Evolutionary conservation across 257 asterid species (phyloP).

Genomic region (Solanum clarkiae): DNA sequence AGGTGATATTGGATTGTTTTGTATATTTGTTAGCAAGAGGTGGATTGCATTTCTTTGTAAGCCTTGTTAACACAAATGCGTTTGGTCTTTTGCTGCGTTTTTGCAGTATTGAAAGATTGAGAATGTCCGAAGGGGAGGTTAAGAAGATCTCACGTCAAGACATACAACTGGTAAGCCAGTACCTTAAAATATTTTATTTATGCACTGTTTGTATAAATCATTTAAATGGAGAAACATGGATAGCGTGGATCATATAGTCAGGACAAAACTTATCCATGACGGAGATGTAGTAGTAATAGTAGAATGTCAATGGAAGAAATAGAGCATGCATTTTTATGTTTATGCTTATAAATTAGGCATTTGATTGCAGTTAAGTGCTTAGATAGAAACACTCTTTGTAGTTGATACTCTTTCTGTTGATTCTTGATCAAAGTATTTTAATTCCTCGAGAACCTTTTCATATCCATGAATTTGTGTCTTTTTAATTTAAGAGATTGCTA

Average conservation of each 20-base stretch:
- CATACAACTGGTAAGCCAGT: constrained; percentile 60
- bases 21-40: neutral
- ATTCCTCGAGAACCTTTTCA: neutral
- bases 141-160: constrained; percentile 54
- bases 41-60: neutral
- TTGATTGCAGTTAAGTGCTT: neutral
- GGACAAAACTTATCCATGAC: neutral
- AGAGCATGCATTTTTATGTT: neutral
- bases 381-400: neutral
- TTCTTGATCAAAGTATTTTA: neutral
- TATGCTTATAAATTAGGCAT: neutral
- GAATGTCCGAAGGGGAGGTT: constrained; percentile 56
- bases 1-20: neutral
- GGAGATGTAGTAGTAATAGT: neutral
- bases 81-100: neutral
- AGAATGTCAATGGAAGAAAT: neutral
- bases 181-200: neutral
- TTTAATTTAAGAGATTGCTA: neutral
- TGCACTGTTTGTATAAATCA: neutral
- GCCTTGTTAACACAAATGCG: neutral
- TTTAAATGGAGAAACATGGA: neutral
- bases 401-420: neutral
- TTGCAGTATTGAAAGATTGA: neutral
- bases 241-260: neutral
- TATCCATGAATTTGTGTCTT: neutral